Conservation (phyloP, 495 filamentous ascomycete species). For the Trichoderma asperelloides region DNA sequence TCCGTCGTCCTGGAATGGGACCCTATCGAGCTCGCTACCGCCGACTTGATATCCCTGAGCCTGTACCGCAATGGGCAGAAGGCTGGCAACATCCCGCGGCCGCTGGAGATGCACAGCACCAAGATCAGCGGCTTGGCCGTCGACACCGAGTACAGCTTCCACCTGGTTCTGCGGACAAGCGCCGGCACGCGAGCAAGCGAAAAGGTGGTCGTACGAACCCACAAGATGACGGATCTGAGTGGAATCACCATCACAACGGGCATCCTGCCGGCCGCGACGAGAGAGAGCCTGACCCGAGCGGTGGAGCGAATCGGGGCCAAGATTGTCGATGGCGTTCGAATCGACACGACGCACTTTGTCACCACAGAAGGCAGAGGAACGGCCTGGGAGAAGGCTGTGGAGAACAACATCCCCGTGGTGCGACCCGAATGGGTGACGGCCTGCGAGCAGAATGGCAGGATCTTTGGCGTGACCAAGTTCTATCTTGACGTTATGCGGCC, state of each 20-base stretch:
- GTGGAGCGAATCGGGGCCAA: slow-evolving; percentile 88
- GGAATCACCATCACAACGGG: slow-evolving; percentile 95
- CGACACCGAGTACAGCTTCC: slow-evolving; percentile 92
- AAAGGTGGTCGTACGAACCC: slow-evolving; percentile 77
- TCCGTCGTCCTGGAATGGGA: slow-evolving; percentile 98
- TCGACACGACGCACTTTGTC: slow-evolving; percentile 98
- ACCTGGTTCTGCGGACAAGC: slow-evolving; percentile 79
- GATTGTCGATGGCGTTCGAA: slow-evolving; percentile 80
- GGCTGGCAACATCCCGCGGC: slow-evolving; percentile 85
- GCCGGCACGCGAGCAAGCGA: slow-evolving; percentile 83
- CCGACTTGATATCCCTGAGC: slow-evolving; percentile 76
- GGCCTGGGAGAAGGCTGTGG: slow-evolving; percentile 88
- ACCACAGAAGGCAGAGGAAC: slow-evolving; percentile 89
- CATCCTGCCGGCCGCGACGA: slow-evolving; percentile 63
- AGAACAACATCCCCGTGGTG: slow-evolving; percentile 98
- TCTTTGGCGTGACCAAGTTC: slow-evolving; percentile 89
- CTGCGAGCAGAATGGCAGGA: slow-evolving; percentile 86
- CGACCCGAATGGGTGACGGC: slow-evolving; percentile 93
- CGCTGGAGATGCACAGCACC: slow-evolving; percentile 75
- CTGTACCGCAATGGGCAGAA: slow-evolving; percentile 94
- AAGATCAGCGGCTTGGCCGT: slow-evolving; percentile 97
- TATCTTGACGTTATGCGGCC: slow-evolving; percentile 71
- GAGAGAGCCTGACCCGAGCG: slow-evolving; percentile 63
- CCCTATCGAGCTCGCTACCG: slow-evolving; percentile 84
- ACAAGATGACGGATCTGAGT: slow-evolving; percentile 97